Conservation (phyloP, 176 grass and related monocot species). For the maize (Zea mays) region DNA sequence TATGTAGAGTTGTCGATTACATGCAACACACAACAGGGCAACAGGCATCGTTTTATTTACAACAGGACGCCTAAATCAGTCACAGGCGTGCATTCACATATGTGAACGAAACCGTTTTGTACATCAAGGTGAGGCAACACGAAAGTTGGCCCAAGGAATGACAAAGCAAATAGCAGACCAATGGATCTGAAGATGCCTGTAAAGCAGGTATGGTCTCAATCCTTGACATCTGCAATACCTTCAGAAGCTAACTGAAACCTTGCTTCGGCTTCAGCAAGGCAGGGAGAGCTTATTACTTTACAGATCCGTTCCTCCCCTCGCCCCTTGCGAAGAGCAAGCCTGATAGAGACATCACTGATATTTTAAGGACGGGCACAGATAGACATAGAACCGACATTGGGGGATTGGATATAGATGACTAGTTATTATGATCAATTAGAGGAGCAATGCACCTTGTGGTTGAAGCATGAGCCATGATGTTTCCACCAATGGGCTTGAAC, state of each 20-base stretch:
- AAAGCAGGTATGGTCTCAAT: conserved; percentile 38
- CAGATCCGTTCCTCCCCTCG: conserved; percentile 82
- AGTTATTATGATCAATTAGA: neutral
- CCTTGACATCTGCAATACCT: conserved; percentile 78
- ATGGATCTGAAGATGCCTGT: neutral
- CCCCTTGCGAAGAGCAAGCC: conserved; percentile 93
- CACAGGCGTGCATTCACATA: conserved; percentile 20
- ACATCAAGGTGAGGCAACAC: conserved; percentile 16
- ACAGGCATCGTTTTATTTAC: conserved; percentile 28
- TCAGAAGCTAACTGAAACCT: conserved; percentile 76
- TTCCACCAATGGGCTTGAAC: conserved; percentile 88
- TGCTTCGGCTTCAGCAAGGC: conserved; percentile 78
- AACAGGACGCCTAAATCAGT: conserved; percentile 11
- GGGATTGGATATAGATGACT: neutral
- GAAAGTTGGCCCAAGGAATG: conserved; percentile 10
- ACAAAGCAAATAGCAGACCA: neutral
- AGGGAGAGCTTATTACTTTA: conserved; percentile 92
- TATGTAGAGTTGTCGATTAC: conserved; percentile 20
- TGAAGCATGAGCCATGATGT: conserved; percentile 98
- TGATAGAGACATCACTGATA: conserved; percentile 31
- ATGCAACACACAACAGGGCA: conserved; percentile 5
- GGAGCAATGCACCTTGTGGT: conserved; percentile 57
- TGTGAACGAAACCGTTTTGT: conserved; percentile 9
- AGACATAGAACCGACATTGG: neutral
- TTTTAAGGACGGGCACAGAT: neutral